Base-by-base conservation (phyloP, 306 rosid genomes). In the Pyrus betulifolia region DNA sequence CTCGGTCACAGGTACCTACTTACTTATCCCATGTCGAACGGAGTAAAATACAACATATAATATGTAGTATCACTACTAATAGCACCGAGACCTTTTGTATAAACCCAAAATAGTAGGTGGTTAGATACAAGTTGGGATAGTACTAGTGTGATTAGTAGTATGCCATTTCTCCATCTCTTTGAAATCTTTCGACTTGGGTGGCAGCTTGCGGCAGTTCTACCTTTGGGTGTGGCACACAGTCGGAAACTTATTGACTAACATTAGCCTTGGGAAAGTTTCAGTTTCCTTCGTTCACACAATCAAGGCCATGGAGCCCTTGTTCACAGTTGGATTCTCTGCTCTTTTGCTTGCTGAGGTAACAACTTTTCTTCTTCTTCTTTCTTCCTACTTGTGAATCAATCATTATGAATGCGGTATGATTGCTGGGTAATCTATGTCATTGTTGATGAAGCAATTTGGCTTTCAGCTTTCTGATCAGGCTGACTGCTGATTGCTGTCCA, bases 251-350 rank as follows among this genome's bases (percentile, higher is more conserved):
- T 68, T 90, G 85, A 92, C 96, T 49, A 92, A 90, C 85, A 70
- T 92, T 33, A 92, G 97, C 67, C 69, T 92, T 60, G 90, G 93
- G 58, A 87, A 76, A 79, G 96, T 90, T 76, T 74, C 96, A 28
- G 93, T 92, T n/a, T 92, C 93, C 11, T 92, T 92, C 87, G 90
- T 96, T 74, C 97, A 90, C 84, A 92, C 97, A 57, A 84, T 92
- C 80, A 92, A 92, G 87, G 70, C 96, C 49, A 79, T 89, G 91
- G 97, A 92, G 78, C 97, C 97, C 45, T 82, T 92, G 64, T 92
- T 92, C 87, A 87, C 91, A 0, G 96, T 92, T 74, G 61, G 87
- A 57, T 87, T 92, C 82, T 80, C 96, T 52, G 74, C 88, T 23
- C 68, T 92, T 68, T 83, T 90, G 38, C 83, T 92, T 10, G 87